phyloP scores from a whole-genome alignment of 805 yeast species.

The Yarrowia alimentaria region DNA sequence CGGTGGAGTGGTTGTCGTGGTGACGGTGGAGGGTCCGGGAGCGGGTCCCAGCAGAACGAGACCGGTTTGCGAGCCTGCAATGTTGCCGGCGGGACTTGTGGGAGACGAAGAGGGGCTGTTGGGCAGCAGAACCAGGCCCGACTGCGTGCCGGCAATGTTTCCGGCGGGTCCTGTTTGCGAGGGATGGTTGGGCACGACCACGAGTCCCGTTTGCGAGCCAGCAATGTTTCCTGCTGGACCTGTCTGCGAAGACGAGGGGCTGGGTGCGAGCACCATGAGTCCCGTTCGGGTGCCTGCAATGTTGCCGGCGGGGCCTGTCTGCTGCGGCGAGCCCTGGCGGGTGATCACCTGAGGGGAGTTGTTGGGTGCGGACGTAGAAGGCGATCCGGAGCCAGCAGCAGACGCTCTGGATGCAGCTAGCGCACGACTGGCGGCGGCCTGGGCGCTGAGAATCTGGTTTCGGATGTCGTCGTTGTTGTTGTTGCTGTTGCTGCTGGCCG shows the following conservation, averaged over 20 bases:
- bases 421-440: not conserved
- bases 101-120: too few relatives aligned
- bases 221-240: constrained; percentile 11
- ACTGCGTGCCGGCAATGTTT: constrained; percentile 8
- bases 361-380: too few relatives aligned
- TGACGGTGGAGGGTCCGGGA: too few relatives aligned
- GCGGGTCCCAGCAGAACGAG: too few relatives aligned
- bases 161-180: not conserved
- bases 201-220: constrained; percentile 6
- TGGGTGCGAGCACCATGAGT: not conserved
- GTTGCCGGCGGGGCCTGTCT: too few relatives aligned
- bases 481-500: not conserved
- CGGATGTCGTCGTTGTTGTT: not conserved
- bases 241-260: not conserved
- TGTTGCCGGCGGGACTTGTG: too few relatives aligned
- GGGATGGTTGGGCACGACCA: constrained; percentile 1
- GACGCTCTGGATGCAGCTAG: too few relatives aligned
- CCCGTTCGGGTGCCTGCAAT: not conserved
- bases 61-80: too few relatives aligned
- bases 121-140: constrained; percentile 5
- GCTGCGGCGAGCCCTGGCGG: too few relatives aligned
- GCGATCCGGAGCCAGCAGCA: too few relatives aligned
- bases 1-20: too few relatives aligned
- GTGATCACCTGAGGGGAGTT: too few relatives aligned
- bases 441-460: not conserved